Conservation (phyloP, 148 eudicot genomes). For the Salicornia ramosissima region DNA sequence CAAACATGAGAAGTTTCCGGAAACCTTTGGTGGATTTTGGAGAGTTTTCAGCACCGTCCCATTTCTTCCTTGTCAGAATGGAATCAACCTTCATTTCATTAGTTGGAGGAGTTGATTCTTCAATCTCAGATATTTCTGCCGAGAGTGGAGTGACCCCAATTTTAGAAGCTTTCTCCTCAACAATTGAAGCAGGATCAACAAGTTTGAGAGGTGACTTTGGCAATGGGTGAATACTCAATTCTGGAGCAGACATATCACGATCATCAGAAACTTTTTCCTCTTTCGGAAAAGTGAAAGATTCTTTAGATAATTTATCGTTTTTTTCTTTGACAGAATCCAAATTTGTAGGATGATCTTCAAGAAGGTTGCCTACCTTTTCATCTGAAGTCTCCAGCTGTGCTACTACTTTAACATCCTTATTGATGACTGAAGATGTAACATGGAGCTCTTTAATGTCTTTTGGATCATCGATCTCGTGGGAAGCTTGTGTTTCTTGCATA, state of each 20-base stretch:
- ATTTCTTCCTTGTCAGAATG: constrained; percentile 50
- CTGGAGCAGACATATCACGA: constrained; percentile 18
- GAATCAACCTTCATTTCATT: constrained; percentile 32
- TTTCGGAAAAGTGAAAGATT: constrained; percentile 17
- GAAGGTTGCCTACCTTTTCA: constrained; percentile 23
- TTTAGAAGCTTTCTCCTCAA: constrained; percentile 17
- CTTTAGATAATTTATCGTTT: constrained; percentile 19
- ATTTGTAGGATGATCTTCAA: constrained; percentile 21
- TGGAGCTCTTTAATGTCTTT: constrained; percentile 42
- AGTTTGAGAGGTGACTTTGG: constrained; percentile 30
- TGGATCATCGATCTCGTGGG: constrained; percentile 24
- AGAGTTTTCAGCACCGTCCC: constrained; percentile 49
- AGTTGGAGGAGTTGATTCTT: constrained; percentile 46
- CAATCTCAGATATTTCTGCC: constrained; percentile 38
- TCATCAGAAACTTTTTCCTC: constrained; percentile 20
- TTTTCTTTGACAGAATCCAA: constrained; percentile 17
- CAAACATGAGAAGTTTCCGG: constrained; percentile 72
- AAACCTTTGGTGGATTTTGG: constrained; percentile 58
- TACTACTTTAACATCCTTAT: constrained; percentile 25
- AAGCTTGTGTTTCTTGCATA: constrained; percentile 19
- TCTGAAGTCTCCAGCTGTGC: constrained; percentile 12
- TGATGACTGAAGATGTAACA: constrained; percentile 34
- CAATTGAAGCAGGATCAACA: constrained; percentile 13
- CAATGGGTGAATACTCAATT: constrained; percentile 22
- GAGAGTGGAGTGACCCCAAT: constrained; percentile 18